Percentiles rank a stretch among this genome's conserved stretches.
These are phyloP conservation scores for Cystobasidiaceae sp. DNA, from an alignment of 1,284 basidiomycete genomes.

Conservation along the genomic window DNA sequence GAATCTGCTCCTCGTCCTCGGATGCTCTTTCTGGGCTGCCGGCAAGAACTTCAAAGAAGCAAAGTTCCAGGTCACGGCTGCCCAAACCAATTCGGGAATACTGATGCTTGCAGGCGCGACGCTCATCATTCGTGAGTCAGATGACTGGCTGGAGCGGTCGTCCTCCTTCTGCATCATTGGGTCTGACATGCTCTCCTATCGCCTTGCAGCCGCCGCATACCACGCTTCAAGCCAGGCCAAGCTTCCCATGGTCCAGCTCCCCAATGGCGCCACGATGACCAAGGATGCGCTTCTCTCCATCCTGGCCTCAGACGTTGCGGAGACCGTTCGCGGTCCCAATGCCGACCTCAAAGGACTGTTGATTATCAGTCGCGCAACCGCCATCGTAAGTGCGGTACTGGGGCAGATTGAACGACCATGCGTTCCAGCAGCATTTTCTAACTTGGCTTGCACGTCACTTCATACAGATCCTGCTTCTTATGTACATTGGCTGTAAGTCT, in stretches of 20 bases:
- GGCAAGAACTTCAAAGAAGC: conserved; percentile 64
- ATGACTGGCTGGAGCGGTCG: conserved; percentile 9
- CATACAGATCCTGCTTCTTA: conserved; percentile 59
- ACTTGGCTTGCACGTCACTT: too few species aligned
- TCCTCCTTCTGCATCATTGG: conserved; percentile 48
- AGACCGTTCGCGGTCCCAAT: conserved; percentile 1
- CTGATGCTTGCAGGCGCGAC: conserved; percentile 39
- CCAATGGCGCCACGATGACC: neutral
- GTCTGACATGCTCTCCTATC: neutral
- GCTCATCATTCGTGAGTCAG: conserved; percentile 41
- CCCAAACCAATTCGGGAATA: conserved; percentile 63
- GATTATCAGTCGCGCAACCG: conserved; percentile 75
- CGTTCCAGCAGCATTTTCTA: neutral
- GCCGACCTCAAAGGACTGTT: conserved; percentile 55
- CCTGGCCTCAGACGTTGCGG: neutral
- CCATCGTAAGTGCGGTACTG: conserved; percentile 52
- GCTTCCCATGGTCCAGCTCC: neutral
- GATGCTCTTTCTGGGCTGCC: conserved; percentile 68
- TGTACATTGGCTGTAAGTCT: conserved; percentile 63
- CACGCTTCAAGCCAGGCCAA: conserved; percentile 5
- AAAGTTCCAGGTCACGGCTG: conserved; percentile 71
- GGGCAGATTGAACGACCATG: neutral
- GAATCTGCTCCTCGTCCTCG: conserved; percentile 69
- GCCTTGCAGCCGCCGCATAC: conserved; percentile 16
- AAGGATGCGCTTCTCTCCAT: conserved; percentile 10